A percentile compares a stretch with the other conserved stretches of the same genome.
Evolutionary conservation across 345 rosid species (phyloP).

Genomic region (Mercurialis annua): DNA sequence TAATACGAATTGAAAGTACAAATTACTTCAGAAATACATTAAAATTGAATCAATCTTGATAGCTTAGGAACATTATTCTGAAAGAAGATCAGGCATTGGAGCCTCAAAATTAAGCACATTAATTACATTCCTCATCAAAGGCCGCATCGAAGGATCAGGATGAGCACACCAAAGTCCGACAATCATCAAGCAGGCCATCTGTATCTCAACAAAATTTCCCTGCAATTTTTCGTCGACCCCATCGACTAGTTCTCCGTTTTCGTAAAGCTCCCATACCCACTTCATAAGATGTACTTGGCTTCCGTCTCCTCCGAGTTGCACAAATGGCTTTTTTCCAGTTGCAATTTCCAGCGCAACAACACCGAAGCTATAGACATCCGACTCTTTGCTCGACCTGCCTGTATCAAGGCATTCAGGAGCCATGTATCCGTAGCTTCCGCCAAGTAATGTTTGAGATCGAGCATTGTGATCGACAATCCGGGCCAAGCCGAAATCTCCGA

Average conservation of each 20-base stretch:
- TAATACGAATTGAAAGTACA: no score
- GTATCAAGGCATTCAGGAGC: conserved; percentile 23
- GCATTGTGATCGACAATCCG: conserved; percentile 25
- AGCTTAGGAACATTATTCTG: no score
- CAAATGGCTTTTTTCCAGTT: background rate
- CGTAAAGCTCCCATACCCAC: background rate
- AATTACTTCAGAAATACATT: no score
- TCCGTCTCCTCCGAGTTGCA: background rate
- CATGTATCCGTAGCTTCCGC: conserved; percentile 30
- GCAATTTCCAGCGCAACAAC: no score
- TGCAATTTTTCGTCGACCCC: background rate
- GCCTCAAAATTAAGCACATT: conserved; percentile 5
- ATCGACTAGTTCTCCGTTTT: background rate
- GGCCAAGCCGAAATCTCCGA: conserved; percentile 32
- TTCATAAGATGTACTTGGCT: background rate
- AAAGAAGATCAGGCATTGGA: conserved; percentile 9
- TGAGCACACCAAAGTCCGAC: conserved; percentile 17
- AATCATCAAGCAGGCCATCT: background rate
- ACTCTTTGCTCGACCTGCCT: no score
- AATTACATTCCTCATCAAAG: conserved; percentile 5
- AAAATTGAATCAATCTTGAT: no score
- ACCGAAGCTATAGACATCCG: no score
- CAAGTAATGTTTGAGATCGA: conserved; percentile 20
- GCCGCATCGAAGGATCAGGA: background rate
- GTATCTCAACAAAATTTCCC: background rate